Percentiles rank a stretch among this genome's conserved stretches.
Evolutionary conservation across 352 stramenopile genomes (phyloP).

Genomic region (Phytophthora hibernalis): DNA sequence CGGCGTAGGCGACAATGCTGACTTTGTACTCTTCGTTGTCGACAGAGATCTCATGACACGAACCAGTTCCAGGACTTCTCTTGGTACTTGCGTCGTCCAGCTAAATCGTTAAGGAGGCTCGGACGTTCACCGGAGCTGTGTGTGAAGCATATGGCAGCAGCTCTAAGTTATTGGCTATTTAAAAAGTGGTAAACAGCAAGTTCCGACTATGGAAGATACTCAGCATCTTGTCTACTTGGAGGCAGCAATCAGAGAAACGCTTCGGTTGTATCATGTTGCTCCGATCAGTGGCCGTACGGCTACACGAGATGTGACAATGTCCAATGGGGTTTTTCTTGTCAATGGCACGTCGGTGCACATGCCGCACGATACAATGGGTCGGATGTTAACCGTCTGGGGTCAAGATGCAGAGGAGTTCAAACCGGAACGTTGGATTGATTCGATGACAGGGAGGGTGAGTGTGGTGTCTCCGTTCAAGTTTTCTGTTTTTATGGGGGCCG

Average conservation of each 20-base stretch:
- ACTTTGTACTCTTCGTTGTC: too few relatives aligned
- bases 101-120: too few relatives aligned
- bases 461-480: slow-evolving; percentile 56
- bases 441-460: slow-evolving; percentile 18
- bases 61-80: too few relatives aligned
- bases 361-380: slow-evolving; percentile 50
- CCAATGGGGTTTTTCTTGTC: slow-evolving; percentile 55
- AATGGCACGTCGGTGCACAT: slow-evolving; percentile 49
- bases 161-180: too few relatives aligned
- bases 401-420: slow-evolving; percentile 55
- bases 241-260: slow-evolving; percentile 52
- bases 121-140: too few relatives aligned
- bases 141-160: too few relatives aligned
- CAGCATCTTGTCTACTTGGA: slow-evolving; percentile 55
- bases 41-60: too few relatives aligned
- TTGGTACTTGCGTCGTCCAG: too few relatives aligned
- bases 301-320: slow-evolving; percentile 53
- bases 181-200: not conserved
- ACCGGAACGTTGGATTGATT: slow-evolving; percentile 60
- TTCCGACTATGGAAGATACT: slow-evolving; percentile 40
- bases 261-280: slow-evolving; percentile 64
- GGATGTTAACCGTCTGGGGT: slow-evolving; percentile 56
- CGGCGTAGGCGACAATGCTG: too few relatives aligned
- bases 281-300: slow-evolving; percentile 57
- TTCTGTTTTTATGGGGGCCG: slow-evolving; percentile 51